Base-by-base conservation (phyloP, 2,329 filamentous ascomycete genomes). In the Colletotrichum paranaense region DNA sequence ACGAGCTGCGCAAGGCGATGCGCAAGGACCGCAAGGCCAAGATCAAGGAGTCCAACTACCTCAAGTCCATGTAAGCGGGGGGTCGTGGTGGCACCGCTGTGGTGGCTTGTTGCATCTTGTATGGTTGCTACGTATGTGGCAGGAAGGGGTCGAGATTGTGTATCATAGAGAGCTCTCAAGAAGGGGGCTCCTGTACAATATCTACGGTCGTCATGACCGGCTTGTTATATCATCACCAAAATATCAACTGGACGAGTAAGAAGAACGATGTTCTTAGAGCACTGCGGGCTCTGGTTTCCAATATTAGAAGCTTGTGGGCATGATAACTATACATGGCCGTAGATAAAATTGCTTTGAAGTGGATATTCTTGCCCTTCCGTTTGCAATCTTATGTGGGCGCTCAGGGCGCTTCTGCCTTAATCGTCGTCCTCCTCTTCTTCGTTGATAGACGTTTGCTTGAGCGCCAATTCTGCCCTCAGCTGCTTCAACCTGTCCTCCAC, bases 31-130 rank as follows among this genome's bases (percentile, higher is more conserved):
- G 94, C 80, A 90, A 92, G 84, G 90, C 89, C 73, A 90, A 88
- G 83, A 97, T 97, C 80, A 96, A 95, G 90, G 94, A 97, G 87
- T 85, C 84, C 80, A 97, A 97, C 85, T 97, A 95, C 88, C 89
- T 97, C 84, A 94, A 93, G 89, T 90, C 91, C 56, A 94, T 95
- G 93, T 91, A 87, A 85, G 76, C 56, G 30, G 53, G 32, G 22
- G 12, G 26, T 30, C 24, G 26, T 35, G 24, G 38, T 49, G 52
- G 52, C 38, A 32, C 11, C 32, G 24, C 6, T 42, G 6, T 22
- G 19, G 19, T 19, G 32, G 56, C 53, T 52, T 52, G 19, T 26
- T 53, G 12, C 28, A 59, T 22, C n/a, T 52, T 19, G 14, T 38
- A 32, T 42, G 30, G 69, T 24, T 30, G 52, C 24, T 4, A 26